Base-by-base conservation (phyloP, 371 early-diverging fungal genomes). In the Mortierella sp. region DNA sequence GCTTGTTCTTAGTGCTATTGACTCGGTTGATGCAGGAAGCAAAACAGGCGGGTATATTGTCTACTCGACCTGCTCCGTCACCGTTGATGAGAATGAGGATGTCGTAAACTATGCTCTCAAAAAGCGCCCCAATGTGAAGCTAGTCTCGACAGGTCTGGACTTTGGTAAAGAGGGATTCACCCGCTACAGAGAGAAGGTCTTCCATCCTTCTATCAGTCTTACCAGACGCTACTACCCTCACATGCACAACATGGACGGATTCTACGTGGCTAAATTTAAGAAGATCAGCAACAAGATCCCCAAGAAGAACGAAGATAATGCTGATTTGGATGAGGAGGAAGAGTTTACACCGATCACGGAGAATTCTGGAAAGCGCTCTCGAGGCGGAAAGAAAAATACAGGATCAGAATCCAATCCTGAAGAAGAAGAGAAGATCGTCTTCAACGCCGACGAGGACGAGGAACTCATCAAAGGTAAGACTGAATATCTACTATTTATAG, bases 221-320 rank as follows among this genome's bases (percentile, higher is more conserved):
- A 95, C 99, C 0, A 90, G 97, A 65, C 91, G 99, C 69, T 96
- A 95, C 88, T 99, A 99, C 87, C 99, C 99, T 40, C 99, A 99
- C 85, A 93, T 97, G 30, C 97, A 99, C 86, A 99, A 99, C 86
- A 98, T 99, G 98, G 99, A 99, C 87, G 99, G 99, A 65, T 99
- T 99, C 93, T 99, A 91, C 86, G 98, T 99, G 28, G 97, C 98
- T 54, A 99, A 99, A 77, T 94, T 99, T 84, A 94, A 95, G 86
- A 96, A 98, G 86, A 66, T 92, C 52, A 91, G 92, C 74, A 94
- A 94, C 88, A 93, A 91, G 85, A 87, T 87, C 55, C 81, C 83
- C 26, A 84, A 67, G 51, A 81, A 75, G 76, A 70, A 52, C 22
- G 84, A 80, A 45, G 73, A 79, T 28, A 81, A 66, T 18, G 71